These are phyloP conservation scores for Symmetrospora coprosmae DNA, from an alignment of 768 basidiomycete genomes.

Conservation along the genomic window DNA sequence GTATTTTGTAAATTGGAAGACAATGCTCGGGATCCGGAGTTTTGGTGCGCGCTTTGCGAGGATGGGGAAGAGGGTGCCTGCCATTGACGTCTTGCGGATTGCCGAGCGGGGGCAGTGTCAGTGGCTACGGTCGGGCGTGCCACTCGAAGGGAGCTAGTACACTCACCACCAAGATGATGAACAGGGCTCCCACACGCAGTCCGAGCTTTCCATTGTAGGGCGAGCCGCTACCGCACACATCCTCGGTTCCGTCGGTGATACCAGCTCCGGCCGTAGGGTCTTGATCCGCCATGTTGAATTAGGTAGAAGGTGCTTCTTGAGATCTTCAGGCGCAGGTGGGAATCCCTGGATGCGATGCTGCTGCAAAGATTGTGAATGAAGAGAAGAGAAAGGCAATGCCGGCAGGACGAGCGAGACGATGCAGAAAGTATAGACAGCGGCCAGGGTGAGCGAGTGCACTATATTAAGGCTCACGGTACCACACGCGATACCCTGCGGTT, in stretches of 20 bases:
- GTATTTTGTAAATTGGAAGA: conserved; percentile 24
- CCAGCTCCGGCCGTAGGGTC: no score
- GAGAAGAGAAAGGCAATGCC: no score
- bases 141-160: neutral
- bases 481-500: no score
- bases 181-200: conserved; percentile 24
- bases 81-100: neutral
- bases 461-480: no score
- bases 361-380: no score
- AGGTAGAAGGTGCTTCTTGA: no score
- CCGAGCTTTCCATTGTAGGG: conserved; percentile 13
- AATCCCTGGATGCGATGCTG: no score
- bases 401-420: no score
- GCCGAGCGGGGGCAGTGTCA: neutral
- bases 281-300: no score
- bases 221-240: conserved; percentile 4
- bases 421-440: no score
- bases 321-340: no score
- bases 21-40: neutral
- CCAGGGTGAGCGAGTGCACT: no score
- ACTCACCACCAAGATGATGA: conserved; percentile 25
- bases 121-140: neutral
- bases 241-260: conserved; percentile 15
- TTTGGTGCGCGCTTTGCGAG: conserved; percentile 1
- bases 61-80: conserved; percentile 23